phyloP scores from a whole-genome alignment of 768 basidiomycete species.

The Naganishia onofrii region DNA sequence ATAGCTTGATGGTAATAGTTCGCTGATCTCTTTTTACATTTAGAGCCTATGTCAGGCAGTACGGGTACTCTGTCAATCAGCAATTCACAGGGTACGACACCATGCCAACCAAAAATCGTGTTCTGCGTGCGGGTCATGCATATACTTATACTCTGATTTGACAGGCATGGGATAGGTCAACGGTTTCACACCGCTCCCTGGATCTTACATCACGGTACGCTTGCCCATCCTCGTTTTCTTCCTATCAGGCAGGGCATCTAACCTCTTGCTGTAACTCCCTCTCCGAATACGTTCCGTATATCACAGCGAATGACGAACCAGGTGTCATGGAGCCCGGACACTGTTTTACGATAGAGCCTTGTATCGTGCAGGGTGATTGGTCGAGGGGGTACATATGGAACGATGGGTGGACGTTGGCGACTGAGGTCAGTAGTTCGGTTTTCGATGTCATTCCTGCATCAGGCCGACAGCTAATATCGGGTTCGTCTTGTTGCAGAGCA shows the following conservation, averaged over 20 bases:
- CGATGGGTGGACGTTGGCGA: constrained; percentile 91
- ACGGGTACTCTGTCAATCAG: constrained; percentile 64
- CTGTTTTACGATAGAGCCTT: constrained; percentile 90
- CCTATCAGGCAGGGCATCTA: neutral
- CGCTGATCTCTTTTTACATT: neutral
- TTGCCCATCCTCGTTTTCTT: neutral
- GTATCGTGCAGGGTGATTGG: constrained; percentile 70
- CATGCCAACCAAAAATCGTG: too few relatives aligned
- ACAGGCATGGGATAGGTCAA: constrained; percentile 72
- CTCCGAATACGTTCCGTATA: neutral
- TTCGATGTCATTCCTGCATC: neutral
- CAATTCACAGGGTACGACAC: constrained; percentile 67
- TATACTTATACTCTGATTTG: neutral
- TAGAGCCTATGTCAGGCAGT: constrained; percentile 16
- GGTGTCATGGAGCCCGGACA: constrained; percentile 78
- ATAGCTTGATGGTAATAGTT: neutral
- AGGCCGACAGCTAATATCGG: neutral
- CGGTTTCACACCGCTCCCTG: constrained; percentile 78
- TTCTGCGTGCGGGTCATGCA: neutral
- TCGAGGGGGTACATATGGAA: constrained; percentile 74
- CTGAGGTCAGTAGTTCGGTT: constrained; percentile 60
- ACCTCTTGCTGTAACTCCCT: too few relatives aligned
- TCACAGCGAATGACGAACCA: constrained; percentile 73
- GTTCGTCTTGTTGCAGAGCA: constrained; percentile 58
- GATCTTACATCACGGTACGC: constrained; percentile 73